phyloP scores from a whole-genome alignment of 2,329 filamentous ascomycete species.

The Sarocladium brachiariae region DNA sequence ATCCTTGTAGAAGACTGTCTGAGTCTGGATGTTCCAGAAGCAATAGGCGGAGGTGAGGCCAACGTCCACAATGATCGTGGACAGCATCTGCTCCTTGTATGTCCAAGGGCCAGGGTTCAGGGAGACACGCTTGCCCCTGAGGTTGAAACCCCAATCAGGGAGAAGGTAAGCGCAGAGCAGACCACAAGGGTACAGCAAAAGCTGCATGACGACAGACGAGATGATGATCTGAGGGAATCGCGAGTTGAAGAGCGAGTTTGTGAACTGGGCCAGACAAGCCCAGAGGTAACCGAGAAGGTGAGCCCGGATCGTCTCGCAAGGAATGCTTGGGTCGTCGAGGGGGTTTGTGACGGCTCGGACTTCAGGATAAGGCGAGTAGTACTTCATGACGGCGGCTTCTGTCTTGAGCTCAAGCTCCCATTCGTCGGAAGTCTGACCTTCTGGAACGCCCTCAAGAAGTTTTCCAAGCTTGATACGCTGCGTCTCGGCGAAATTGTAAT shows the following conservation, averaged over 20 bases:
- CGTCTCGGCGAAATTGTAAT: constrained; percentile 18
- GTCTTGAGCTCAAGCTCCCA: constrained; percentile 37
- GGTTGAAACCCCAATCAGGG: constrained; percentile 36
- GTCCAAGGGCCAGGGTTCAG: constrained; percentile 46
- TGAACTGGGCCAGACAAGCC: constrained; percentile 35
- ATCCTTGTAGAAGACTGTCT: constrained; percentile 25
- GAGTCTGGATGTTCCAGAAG: constrained; percentile 36
- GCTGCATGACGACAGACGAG: constrained; percentile 43
- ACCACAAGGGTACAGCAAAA: constrained; percentile 44
- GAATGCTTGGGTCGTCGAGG: constrained; percentile 41
- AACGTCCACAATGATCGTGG: constrained; percentile 50
- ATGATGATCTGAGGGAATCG: constrained; percentile 45
- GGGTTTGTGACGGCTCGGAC: constrained; percentile 49
- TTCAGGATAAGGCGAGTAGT: constrained; percentile 49
- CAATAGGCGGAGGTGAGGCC: constrained; percentile 39
- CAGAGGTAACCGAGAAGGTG: constrained; percentile 45
- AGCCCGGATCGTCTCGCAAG: constrained; percentile 43
- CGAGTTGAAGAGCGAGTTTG: constrained; percentile 50
- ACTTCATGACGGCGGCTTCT: constrained; percentile 42
- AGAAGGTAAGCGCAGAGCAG: constrained; percentile 36
- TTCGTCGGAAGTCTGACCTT: constrained; percentile 13
- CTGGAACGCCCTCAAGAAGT: constrained; percentile 14
- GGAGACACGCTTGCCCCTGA: constrained; percentile 30
- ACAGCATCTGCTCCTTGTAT: constrained; percentile 50
- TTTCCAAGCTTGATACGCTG: constrained; percentile 15